Base-by-base conservation (phyloP, 2,329 filamentous ascomycete species). In the Neospermospora avenae region DNA sequence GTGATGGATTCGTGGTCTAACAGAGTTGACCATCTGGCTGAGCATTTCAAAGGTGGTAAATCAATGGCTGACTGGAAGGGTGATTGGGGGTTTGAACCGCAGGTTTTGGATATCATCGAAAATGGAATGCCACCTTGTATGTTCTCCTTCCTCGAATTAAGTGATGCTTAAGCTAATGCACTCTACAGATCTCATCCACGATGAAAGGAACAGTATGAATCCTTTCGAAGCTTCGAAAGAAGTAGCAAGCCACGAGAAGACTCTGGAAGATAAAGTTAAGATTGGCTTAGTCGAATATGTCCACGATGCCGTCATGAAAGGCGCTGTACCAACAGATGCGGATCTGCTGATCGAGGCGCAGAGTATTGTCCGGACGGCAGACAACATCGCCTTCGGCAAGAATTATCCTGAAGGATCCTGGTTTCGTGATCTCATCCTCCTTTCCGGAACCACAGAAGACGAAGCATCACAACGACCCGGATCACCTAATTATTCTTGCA, bases 11-110 rank as follows among this genome's bases (percentile, higher is more conserved):
- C 80, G 46, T 88, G 85, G 85, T 79, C 78, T 10, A 77, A 80
- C 58, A 77, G 85, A 69, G 77, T 82, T 16, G 84, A 87, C 67
- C 85, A 88, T 68, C 74, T 87, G 41, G 84, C 85, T n/a, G 83
- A 86, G 64, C 85, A 87, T 72, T 88, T 87, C 77, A 87, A 86
- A 74, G 81, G 78, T 25, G 84, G 85, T 74, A 82, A 81, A 64
- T 84, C 81, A 68, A 88, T 88, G 84, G 82, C 81, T 63, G 83
- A 87, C 72, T 88, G 85, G 85, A 85, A 86, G 77, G 85, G 85
- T 76, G 84, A 85, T 73, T 87, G 84, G 84, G 85, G 85, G 77
- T 87, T 88, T 63, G 84, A 87, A 58, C 75, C 76, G 28, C 80
- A 82, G 37, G 80, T 87, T 44, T 76, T 85, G 66, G 78, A 84